Percentiles rank a stretch among this genome's conserved stretches.
These are phyloP conservation scores for Pestalotiopsis sp. DNA, from an alignment of 2,329 filamentous ascomycete genomes.

Conservation along the genomic window DNA sequence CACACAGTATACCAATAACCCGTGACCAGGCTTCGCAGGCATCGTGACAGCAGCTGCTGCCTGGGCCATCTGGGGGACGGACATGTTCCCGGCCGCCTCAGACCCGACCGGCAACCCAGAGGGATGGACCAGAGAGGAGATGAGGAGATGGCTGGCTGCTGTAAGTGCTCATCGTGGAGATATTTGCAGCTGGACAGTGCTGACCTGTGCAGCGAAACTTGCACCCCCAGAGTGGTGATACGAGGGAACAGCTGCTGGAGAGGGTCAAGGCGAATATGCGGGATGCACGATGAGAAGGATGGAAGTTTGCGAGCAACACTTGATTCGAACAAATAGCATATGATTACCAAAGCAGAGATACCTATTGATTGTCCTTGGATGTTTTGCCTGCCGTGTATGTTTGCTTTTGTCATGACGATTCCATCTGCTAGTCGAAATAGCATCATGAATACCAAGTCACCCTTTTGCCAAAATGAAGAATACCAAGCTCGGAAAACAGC, in stretches of 20 bases:
- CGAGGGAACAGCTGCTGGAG: slow-evolving; percentile 66
- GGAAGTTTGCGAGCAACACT: background rate
- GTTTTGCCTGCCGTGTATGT: background rate
- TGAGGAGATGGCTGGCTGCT: slow-evolving; percentile 77
- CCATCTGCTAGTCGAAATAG: too few relatives aligned
- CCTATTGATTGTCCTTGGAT: background rate
- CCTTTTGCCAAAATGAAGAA: too few relatives aligned
- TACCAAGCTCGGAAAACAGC: too few relatives aligned
- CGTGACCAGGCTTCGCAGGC: slow-evolving; percentile 70
- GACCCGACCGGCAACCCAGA: slow-evolving; percentile 78
- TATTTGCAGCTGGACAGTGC: background rate
- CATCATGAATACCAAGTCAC: too few relatives aligned
- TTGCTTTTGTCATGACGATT: background rate
- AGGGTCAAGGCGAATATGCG: slow-evolving; percentile 69
- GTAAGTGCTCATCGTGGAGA: slow-evolving; percentile 54
- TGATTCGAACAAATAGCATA: background rate
- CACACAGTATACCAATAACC: slow-evolving; percentile 24
- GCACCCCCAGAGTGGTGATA: slow-evolving; percentile 60
- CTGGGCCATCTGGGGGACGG: slow-evolving; percentile 84
- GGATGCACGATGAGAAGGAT: slow-evolving; percentile 12
- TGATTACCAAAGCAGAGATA: background rate
- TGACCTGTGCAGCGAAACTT: slow-evolving; percentile 58
- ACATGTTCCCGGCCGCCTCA: slow-evolving; percentile 74
- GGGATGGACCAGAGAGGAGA: slow-evolving; percentile 77
- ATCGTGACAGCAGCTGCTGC: slow-evolving; percentile 79